Conservation (phyloP, 768 basidiomycete genomes). For the Leccinum fibrillosum region DNA sequence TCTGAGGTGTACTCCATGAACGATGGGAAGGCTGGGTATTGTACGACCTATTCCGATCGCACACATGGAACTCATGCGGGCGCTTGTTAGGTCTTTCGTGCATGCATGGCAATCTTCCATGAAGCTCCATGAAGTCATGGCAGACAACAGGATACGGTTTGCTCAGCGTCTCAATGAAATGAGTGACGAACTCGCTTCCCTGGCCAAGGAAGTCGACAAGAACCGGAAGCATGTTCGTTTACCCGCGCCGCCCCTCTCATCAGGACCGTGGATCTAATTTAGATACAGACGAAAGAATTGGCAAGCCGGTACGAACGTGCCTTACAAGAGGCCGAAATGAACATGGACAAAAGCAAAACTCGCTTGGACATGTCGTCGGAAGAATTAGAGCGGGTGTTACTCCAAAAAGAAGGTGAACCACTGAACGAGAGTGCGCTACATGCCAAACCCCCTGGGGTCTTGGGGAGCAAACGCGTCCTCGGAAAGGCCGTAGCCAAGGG, state of each 20-base stretch:
- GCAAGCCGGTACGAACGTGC: constrained; percentile 84
- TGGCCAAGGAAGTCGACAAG: constrained; percentile 93
- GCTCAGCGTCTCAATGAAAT: constrained; percentile 89
- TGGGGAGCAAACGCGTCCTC: constrained; percentile 74
- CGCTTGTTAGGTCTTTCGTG: constrained; percentile 50
- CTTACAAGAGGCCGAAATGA: constrained; percentile 80
- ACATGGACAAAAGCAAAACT: constrained; percentile 85
- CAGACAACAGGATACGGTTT: constrained; percentile 85
- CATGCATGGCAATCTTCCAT: constrained; percentile 85
- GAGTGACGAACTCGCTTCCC: constrained; percentile 86
- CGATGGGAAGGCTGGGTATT: constrained; percentile 93
- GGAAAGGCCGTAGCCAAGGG: constrained; percentile 93
- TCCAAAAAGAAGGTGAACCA: constrained; percentile 95
- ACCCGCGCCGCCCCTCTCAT: neutral
- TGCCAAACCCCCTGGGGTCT: constrained; percentile 51
- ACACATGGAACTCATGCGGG: constrained; percentile 10
- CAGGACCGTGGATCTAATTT: constrained; percentile 5
- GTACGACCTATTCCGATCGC: constrained; percentile 21
- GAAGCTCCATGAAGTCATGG: constrained; percentile 85
- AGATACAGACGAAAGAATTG: constrained; percentile 82
- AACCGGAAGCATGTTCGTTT: constrained; percentile 76
- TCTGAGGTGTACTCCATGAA: constrained; percentile 79
- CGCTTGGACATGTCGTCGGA: constrained; percentile 89
- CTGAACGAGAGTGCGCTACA: constrained; percentile 77
- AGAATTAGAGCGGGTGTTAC: constrained; percentile 86